phyloP scores from a whole-genome alignment of 2,329 filamentous ascomycete species.

The Cordyceps fumosorosea region DNA sequence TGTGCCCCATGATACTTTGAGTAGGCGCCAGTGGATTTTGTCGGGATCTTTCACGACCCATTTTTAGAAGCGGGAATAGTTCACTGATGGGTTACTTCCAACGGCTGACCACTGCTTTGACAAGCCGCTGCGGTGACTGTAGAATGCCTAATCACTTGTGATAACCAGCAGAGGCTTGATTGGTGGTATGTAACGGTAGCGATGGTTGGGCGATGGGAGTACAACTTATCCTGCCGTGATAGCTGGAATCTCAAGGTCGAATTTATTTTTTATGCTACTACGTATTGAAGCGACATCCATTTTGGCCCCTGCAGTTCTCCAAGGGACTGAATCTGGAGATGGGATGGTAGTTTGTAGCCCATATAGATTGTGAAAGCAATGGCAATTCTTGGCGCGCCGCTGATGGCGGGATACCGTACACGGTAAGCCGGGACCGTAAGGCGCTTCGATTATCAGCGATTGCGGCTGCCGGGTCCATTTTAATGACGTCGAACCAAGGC shows the following conservation, averaged over 20 bases:
- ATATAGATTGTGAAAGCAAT: not conserved
- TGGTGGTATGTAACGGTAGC: not conserved
- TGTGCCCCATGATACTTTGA: not conserved
- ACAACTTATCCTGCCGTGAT: not conserved
- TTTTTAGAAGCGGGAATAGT: constrained; percentile 2
- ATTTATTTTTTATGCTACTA: not conserved
- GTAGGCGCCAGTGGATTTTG: not conserved
- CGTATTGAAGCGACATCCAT: not conserved
- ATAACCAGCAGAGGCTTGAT: not conserved
- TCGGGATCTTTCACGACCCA: not conserved
- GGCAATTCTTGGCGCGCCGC: not conserved
- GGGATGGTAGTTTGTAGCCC: not conserved
- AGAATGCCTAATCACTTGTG: not conserved
- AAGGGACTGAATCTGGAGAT: not conserved
- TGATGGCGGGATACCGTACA: not conserved
- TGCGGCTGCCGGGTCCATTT: not conserved
- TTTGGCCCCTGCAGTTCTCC: not conserved
- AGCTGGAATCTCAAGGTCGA: not conserved
- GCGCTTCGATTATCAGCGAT: not conserved
- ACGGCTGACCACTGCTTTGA: not conserved
- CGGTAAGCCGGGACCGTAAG: constrained; percentile 3
- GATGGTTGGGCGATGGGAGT: not conserved
- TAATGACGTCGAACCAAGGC: constrained; percentile 3
- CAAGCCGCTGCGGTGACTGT: not conserved
- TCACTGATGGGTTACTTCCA: not conserved